A percentile compares a stretch with the other conserved stretches of the same genome.
Evolutionary conservation across 2,329 filamentous ascomycete species (phyloP).

Genomic region (Paraconiothyrium brasiliense): DNA sequence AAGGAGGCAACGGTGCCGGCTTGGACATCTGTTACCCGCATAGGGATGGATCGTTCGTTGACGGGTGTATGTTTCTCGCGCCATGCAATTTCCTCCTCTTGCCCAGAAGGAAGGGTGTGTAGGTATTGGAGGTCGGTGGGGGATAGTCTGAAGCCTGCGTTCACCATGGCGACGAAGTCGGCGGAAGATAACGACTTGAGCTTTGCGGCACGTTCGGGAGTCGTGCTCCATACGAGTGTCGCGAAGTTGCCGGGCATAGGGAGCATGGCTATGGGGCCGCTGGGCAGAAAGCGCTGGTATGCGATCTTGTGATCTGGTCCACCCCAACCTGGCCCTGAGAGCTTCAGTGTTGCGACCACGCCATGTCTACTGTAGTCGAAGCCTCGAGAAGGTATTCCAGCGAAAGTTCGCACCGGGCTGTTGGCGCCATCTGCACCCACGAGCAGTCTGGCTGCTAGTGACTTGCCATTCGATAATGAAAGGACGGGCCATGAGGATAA

Average conservation of each 20-base stretch:
- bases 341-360: conserved; percentile 85
- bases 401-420: conserved; percentile 89
- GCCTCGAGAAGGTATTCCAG: conserved; percentile 82
- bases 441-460: conserved; percentile 81
- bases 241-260: conserved; percentile 85
- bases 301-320: conserved; percentile 70
- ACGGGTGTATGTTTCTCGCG: conserved; percentile 74
- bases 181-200: conserved; percentile 77
- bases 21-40: conserved; percentile 75
- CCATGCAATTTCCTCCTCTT: conserved; percentile 85
- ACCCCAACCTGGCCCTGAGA: conserved; percentile 64
- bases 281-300: conserved; percentile 94
- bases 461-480: conserved; percentile 71
- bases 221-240: conserved; percentile 95
- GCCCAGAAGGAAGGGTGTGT: conserved; percentile 66
- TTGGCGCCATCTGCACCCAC: conserved; percentile 96
- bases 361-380: conserved; percentile 96
- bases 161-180: conserved; percentile 88
- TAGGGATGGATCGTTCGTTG: conserved; percentile 64
- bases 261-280: conserved; percentile 89
- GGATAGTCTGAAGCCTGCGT: conserved; percentile 87
- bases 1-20: conserved; percentile 85
- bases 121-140: conserved; percentile 84
- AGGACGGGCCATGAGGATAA: conserved; percentile 89
- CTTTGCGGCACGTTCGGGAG: conserved; percentile 77